Evolutionary conservation across 768 basidiomycete genomes (phyloP).

Genomic region (Tylopilus vinaceipallidus): DNA sequence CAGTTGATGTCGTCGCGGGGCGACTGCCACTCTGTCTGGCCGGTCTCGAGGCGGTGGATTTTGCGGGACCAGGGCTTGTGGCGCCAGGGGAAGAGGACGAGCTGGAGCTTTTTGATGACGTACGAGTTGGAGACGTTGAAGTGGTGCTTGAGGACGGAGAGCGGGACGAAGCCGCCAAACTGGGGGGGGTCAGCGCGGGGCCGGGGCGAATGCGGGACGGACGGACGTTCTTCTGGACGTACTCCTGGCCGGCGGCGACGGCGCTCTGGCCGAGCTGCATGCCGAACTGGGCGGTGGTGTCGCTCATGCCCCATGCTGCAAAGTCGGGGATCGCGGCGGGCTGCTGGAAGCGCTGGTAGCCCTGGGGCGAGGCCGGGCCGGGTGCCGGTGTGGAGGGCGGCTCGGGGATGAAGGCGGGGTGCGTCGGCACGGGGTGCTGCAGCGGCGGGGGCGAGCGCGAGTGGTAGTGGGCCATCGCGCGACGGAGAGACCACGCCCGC

Average conservation of each 20-base stretch:
- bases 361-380: slow-evolving; percentile 63
- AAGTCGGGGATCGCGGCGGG: slow-evolving; percentile 44
- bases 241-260: slow-evolving; percentile 91
- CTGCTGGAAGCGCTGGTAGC: slow-evolving; percentile 37
- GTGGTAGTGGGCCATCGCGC: slow-evolving; percentile 35
- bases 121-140: slow-evolving; percentile 98
- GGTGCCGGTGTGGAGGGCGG: slow-evolving; percentile 73
- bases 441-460: slow-evolving; percentile 73
- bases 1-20: slow-evolving; percentile 95
- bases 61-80: slow-evolving; percentile 86
- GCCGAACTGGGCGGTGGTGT: slow-evolving; percentile 91
- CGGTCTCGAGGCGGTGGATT: slow-evolving; percentile 59
- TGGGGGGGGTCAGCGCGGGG: slow-evolving; percentile 29
- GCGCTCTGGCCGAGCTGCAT: slow-evolving; percentile 94
- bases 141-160: slow-evolving; percentile 77
- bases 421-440: slow-evolving; percentile 85
- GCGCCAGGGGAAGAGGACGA: slow-evolving; percentile 94
- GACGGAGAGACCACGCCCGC: too few species aligned
- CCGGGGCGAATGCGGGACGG: not conserved
- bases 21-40: slow-evolving; percentile 72
- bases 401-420: slow-evolving; percentile 82
- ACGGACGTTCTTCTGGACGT: slow-evolving; percentile 90
- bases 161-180: slow-evolving; percentile 80
- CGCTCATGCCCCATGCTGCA: slow-evolving; percentile 83
- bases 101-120: slow-evolving; percentile 82